These are phyloP conservation scores for Lasiosphaeriaceae sp. DNA, from an alignment of 495 filamentous ascomycete species.

Conservation along the genomic window DNA sequence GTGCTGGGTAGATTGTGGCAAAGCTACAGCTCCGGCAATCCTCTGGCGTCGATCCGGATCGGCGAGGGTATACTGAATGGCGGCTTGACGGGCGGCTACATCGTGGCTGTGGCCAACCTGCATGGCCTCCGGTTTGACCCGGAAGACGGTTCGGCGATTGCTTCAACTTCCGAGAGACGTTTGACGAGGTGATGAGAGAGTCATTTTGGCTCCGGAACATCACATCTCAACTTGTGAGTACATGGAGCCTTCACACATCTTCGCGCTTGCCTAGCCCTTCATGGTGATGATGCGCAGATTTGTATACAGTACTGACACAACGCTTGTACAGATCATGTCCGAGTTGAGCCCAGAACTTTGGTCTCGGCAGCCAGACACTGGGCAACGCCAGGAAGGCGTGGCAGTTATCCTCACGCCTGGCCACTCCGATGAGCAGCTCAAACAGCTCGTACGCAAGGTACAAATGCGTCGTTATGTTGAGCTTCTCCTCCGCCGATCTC, in stretches of 20 bases:
- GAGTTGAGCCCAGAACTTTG: too few relatives aligned
- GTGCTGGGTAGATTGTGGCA: not conserved
- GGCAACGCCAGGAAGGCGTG: not conserved
- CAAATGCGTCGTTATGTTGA: not conserved
- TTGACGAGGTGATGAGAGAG: not conserved
- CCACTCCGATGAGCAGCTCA: not conserved
- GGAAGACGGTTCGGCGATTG: not conserved
- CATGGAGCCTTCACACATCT: too few relatives aligned
- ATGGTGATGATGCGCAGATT: too few relatives aligned
- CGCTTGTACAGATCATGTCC: too few relatives aligned
- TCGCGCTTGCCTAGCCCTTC: too few relatives aligned
- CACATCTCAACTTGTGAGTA: too few relatives aligned
- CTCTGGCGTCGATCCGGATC: not conserved
- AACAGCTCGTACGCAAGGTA: not conserved
- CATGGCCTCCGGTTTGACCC: not conserved
- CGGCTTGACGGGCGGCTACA: not conserved
- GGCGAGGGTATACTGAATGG: not conserved
- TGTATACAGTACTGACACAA: too few relatives aligned
- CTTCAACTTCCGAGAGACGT: not conserved
- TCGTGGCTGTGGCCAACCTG: not conserved
- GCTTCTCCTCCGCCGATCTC: not conserved
- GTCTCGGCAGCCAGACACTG: not conserved
- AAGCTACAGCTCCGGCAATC: not conserved
- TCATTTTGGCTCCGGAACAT: not conserved
- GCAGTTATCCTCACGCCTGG: not conserved